A percentile compares a stretch with the other conserved stretches of the same genome.
Conservation (phyloP, 768 basidiomycete species). For the Collybiopsis luxurians region DNA sequence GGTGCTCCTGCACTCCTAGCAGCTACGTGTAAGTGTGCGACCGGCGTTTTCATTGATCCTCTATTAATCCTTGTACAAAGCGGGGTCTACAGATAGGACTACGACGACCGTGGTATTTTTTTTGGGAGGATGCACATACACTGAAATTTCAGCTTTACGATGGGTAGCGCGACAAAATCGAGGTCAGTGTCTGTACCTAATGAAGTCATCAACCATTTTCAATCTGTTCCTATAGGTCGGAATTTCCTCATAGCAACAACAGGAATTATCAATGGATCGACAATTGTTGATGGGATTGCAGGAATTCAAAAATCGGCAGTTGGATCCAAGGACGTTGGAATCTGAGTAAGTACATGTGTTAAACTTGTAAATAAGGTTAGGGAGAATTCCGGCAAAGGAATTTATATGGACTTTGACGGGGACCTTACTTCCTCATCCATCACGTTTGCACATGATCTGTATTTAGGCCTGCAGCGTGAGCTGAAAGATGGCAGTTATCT, state of each 20-base stretch:
- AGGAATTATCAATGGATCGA: constrained; percentile 79
- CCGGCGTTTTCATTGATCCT: neutral
- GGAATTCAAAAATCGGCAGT: constrained; percentile 30
- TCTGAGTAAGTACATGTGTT: constrained; percentile 24
- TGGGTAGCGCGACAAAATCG: constrained; percentile 87
- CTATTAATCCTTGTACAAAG: constrained; percentile 21
- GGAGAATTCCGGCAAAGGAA: neutral
- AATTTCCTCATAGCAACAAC: constrained; percentile 90
- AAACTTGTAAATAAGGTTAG: constrained; percentile 4
- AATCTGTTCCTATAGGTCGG: constrained; percentile 55
- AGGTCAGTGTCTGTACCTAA: constrained; percentile 44
- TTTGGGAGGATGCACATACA: constrained; percentile 95
- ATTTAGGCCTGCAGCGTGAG: neutral
- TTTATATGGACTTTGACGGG: constrained; percentile 6
- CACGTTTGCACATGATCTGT: constrained; percentile 23
- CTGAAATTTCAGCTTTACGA: constrained; percentile 92
- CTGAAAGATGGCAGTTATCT: constrained; percentile 5
- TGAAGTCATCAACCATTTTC: constrained; percentile 7
- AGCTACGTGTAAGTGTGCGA: constrained; percentile 25
- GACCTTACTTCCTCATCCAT: constrained; percentile 9
- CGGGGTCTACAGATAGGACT: constrained; percentile 51
- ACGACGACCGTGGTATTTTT: constrained; percentile 94
- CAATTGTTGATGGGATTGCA: constrained; percentile 67
- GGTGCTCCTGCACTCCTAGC: constrained; percentile 1
- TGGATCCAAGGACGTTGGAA: constrained; percentile 41